Evolutionary conservation across 2,329 filamentous ascomycete species (phyloP), one percentile per base, ranked within the genome.

Genomic region (Fusarium irregulare): DNA sequence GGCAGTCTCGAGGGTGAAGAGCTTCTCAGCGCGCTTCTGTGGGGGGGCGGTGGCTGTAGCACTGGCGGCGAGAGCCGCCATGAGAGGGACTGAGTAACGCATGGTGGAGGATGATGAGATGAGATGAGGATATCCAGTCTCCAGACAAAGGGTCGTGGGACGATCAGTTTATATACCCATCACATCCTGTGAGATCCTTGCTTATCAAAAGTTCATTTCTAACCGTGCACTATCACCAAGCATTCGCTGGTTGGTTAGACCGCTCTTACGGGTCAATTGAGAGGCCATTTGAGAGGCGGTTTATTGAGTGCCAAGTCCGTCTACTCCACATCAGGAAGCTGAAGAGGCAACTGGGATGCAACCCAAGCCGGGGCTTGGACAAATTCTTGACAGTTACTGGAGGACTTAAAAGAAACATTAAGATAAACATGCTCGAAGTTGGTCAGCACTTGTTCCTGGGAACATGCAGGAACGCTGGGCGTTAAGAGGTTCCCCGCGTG

Each of bases 241-340:
- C 4, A 21, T 16, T 3, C 13, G n/a, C 1, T 6, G 13, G 27
- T 46, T 60, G 28, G 46, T 12, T 18, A 56, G 40, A 49, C 32
- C 23, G 44, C 50, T 30, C 8, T 28, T 27, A 10, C 20, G 40
- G 27, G 20, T 20, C 41, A 28, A 30, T 9, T 8, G 13, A 12
- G 23, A 47, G 40, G 45, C 7, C 44, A 27, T 60, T 56, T 23
- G 21, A 23, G 21, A 23, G 21, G 21, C 21, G 21, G 21, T 23
- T 23, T 23, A 23, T 23, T 23, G 21, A 23, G 21, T 23, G 66
- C 66, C 66, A 66, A 69, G 66, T 23, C 20, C 1, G 27, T 21
- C 66, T 67, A 69, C 51, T 57, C 66, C 51, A 14, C 16, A 28
- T 57, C 28, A 7, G 66, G 66, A 66, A 69, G 66, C 48, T 69